These are phyloP conservation scores for Rasamsonia emersonii DNA, from an alignment of 2,329 filamentous ascomycete genomes.

Conservation along the genomic window DNA sequence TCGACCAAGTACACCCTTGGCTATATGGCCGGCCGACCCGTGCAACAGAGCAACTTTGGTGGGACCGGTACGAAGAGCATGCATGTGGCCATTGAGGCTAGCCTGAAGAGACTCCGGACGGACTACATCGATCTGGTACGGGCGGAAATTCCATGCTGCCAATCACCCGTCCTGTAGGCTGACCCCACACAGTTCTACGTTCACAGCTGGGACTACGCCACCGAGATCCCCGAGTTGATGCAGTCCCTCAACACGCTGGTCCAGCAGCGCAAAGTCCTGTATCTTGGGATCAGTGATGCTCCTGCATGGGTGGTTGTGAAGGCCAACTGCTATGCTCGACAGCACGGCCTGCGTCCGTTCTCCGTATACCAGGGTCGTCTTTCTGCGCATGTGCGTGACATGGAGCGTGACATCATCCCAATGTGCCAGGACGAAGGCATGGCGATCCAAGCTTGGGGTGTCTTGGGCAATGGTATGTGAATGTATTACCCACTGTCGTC, in stretches of 20 bases:
- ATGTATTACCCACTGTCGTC: slow-evolving; percentile 33
- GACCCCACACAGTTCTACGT: slow-evolving; percentile 42
- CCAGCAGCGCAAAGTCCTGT: slow-evolving; percentile 53
- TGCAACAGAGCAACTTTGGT: slow-evolving; percentile 32
- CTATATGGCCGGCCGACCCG: slow-evolving; percentile 20
- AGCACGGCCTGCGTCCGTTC: slow-evolving; percentile 62
- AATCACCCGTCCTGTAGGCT: background rate
- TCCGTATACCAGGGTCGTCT: slow-evolving; percentile 60
- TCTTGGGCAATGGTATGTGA: slow-evolving; percentile 44
- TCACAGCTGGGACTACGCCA: slow-evolving; percentile 61
- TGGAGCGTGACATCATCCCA: slow-evolving; percentile 61
- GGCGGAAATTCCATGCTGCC: background rate
- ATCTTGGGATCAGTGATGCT: slow-evolving; percentile 59
- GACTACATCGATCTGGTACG: slow-evolving; percentile 26
- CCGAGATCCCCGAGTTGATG: slow-evolving; percentile 59
- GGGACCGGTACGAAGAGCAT: slow-evolving; percentile 28
- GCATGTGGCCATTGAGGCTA: slow-evolving; percentile 17
- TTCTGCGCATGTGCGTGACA: slow-evolving; percentile 54
- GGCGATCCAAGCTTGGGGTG: slow-evolving; percentile 49
- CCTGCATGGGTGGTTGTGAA: slow-evolving; percentile 62
- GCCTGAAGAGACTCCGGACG: slow-evolving; percentile 25
- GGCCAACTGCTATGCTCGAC: slow-evolving; percentile 60
- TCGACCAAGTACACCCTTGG: slow-evolving; percentile 45
- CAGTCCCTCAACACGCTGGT: slow-evolving; percentile 57
- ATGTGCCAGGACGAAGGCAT: slow-evolving; percentile 57